phyloP scores from a whole-genome alignment of 2,329 filamentous ascomycete genomes.

The Pestalotiopsis sp. region DNA sequence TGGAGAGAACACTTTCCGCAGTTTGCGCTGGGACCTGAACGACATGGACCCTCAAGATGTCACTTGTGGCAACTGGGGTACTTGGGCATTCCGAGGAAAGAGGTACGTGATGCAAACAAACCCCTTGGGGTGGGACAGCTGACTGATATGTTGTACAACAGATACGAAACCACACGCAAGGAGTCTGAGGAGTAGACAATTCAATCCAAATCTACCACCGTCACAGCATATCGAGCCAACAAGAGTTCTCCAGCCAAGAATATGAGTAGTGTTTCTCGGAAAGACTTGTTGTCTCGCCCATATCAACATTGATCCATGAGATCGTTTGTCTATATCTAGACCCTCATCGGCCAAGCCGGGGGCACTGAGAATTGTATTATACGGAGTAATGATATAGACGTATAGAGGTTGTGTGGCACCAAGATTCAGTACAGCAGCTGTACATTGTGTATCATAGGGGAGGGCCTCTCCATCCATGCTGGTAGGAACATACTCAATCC shows the following conservation, averaged over 20 bases:
- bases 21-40: slow-evolving; percentile 94
- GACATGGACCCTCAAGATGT: slow-evolving; percentile 93
- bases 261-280: background rate
- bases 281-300: background rate
- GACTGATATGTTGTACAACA: slow-evolving; percentile 37
- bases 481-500: background rate
- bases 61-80: slow-evolving; percentile 94
- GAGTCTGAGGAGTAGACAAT: slow-evolving; percentile 32
- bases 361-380: background rate
- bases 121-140: background rate
- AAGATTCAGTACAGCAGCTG: background rate
- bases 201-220: background rate
- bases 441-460: background rate
- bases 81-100: slow-evolving; percentile 98
- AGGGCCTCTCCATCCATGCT: background rate
- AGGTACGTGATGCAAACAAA: slow-evolving; percentile 60
- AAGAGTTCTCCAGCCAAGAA: background rate
- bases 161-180: slow-evolving; percentile 66
- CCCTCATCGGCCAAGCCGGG: background rate
- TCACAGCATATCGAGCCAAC: background rate
- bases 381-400: background rate
- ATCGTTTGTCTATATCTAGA: background rate
- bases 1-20: slow-evolving; percentile 92
- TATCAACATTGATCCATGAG: background rate
- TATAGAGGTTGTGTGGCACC: background rate